phyloP scores from a whole-genome alignment of 257 asterid species.

The Misopates orontium region DNA sequence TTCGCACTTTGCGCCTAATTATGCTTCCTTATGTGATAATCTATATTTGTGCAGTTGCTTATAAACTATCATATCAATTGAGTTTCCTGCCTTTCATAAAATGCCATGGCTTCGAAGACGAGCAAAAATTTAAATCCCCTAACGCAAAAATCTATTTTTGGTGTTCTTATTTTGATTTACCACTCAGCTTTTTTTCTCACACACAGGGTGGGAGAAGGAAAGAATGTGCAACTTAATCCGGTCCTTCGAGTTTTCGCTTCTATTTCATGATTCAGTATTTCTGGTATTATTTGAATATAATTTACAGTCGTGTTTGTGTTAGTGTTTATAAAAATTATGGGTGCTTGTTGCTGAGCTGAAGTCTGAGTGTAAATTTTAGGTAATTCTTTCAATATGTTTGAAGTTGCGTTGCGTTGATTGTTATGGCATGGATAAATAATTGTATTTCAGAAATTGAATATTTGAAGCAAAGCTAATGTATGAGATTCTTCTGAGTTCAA shows the following conservation, averaged over 20 bases:
- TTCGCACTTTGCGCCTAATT: no score
- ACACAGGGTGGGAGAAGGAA: conserved; percentile 22
- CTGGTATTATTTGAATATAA: conserved; percentile 23
- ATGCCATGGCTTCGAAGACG: no score
- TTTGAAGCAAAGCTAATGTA: no score
- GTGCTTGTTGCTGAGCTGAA: conserved; percentile 31
- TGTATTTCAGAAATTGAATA: no score
- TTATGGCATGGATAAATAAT: no score
- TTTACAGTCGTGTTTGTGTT: conserved; percentile 13
- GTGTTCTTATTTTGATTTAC: conserved; percentile 6
- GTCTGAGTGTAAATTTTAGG: conserved; percentile 28
- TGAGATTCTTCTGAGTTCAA: no score
- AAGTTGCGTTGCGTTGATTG: conserved; percentile 12
- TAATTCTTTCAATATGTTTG: conserved; percentile 5
- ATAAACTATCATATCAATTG: no score
- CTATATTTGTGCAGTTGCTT: no score
- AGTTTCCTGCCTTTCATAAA: no score
- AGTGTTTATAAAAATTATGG: background rate
- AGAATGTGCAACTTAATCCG: conserved; percentile 28
- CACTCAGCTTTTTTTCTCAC: background rate
- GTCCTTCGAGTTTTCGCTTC: background rate
- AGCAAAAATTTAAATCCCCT: no score
- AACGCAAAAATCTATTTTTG: conserved; percentile 10
- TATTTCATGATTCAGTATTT: no score
- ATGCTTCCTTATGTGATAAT: no score